Conservation (phyloP, 495 filamentous ascomycete species). For the Apiosordaria backusii region DNA sequence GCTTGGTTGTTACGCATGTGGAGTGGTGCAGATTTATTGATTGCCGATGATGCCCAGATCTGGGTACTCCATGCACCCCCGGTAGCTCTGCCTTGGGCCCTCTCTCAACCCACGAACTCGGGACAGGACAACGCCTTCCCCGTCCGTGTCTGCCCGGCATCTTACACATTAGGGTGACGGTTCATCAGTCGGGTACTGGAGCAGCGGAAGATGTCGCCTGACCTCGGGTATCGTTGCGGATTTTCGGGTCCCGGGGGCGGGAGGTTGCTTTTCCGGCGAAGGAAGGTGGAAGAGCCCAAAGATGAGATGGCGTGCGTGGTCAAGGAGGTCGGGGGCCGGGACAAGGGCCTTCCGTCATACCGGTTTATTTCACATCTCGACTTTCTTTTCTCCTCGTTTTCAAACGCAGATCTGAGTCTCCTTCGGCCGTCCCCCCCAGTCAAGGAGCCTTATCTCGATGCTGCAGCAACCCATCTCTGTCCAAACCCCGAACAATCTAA, state of each 20-base stretch:
- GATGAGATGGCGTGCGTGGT: background rate
- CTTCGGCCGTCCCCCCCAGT: background rate
- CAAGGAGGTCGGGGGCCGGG: background rate
- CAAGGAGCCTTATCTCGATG: constrained; percentile 29
- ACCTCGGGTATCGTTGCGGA: background rate
- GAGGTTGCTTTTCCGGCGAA: background rate
- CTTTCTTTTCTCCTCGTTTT: too few species aligned
- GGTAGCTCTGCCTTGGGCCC: background rate
- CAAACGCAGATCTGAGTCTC: background rate
- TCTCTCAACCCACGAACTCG: background rate
- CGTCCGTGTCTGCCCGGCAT: background rate
- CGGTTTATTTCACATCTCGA: background rate
- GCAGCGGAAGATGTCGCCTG: background rate
- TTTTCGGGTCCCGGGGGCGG: background rate
- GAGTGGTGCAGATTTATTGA: background rate
- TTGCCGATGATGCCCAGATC: background rate
- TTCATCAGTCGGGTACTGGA: background rate
- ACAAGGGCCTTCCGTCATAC: background rate
- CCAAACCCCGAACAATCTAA: constrained; percentile 7
- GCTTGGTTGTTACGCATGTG: background rate
- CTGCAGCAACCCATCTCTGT: constrained; percentile 20
- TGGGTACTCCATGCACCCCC: background rate
- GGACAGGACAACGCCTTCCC: background rate
- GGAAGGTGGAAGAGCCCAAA: background rate
- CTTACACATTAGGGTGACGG: background rate